Evolutionary conservation across 1,139 yeast species (phyloP), one percentile per base, ranked within the genome.

Genomic region (Entelexis paramagnoliae): DNA sequence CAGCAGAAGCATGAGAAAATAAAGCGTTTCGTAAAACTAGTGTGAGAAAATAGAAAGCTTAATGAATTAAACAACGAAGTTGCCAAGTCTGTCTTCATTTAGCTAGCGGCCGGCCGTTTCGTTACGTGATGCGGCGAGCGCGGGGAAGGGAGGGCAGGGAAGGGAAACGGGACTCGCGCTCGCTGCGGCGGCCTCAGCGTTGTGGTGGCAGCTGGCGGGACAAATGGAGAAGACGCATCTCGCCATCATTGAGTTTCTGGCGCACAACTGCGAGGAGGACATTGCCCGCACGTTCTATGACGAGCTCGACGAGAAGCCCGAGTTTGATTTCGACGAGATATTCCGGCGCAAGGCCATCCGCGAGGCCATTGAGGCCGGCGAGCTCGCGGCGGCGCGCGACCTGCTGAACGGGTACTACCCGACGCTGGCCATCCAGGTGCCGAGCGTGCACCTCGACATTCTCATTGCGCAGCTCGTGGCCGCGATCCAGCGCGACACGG

Each of bases 251-350:
- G 47, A 43, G 33, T 43, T 22, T 9, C 19, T 43, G 17, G 24
- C 32, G 7, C 39, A 16, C 39, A 32, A 43, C 13, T 9, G 39
- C 24, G 30, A 22, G 4, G 47, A 43, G 22, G 47, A 34, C 22
- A 8, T 33, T n/a, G 47, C 47, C 24, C 39, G 38, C 30, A 28
- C 47, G n/a, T 43, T 43, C 39, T 43, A 34, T 16, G 47, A 43
- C n/a, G 47, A 43, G 47, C 47, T 43, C 10, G 47, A 34, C 13
- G 32, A 24, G 24, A 43, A 32, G 39, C 47, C 47, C 5, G 39
- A 22, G 11, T 33, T 33, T 22, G 47, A 43, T 24, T 26, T 34
- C 35, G 39, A 26, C 20, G 47, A 43, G 39, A 19, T 34, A 5
- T 32, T 33, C 10, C 14, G 22, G n/a, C 47, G 47, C 32, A 43